Evolutionary conservation across 352 stramenopile species (phyloP), one percentile per base, ranked within the genome.

Genomic region (Chrysophaeum taylorii): DNA sequence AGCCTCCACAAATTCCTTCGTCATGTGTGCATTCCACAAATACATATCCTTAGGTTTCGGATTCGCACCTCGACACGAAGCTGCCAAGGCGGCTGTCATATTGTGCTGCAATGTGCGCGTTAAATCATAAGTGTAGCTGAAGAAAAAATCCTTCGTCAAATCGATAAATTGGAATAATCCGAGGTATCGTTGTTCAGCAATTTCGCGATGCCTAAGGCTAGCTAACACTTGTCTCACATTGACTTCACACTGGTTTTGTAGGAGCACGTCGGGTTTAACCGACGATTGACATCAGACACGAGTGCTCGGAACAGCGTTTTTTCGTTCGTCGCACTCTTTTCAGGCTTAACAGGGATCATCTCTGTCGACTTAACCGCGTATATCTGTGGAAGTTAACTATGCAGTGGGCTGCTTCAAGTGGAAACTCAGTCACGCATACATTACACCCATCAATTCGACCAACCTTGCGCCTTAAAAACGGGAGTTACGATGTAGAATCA

Each of bases 71-170:
- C 69, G 73, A 7, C 62, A 70, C 16, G 67, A 50, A 38, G 76
- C 72, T 14, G 52, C 74, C 62, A 76, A 70, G 45, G 50, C 63
- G 21, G 76, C 66, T 9, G 72, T 89, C 85, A 98, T 97, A 72
- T 98, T 98, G 76, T 97, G 85, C 81, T 99, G 94, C 64, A 98
- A 78, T 60, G 88, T 95, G 74, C 94, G 85, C 23, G 95, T 99
- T 53, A 98, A 84, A 73, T 98, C 92, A 75, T 99, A 98, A 0
- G 92, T 97, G 76, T 98, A 98, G 63, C 86, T 96, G 78, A 98
- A 98, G 83, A 93, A 99, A 76, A 99, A 99, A 73, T 98, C 95
- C 73, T 98, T 98, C 9, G 92, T 97, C 25, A 99, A 83, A 76
- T 99, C 94, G 48, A 98, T 83, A 63, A 98, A 96, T 75, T 98